A percentile compares a stretch with the other conserved stretches of the same genome.
Conservation (phyloP, 2,329 filamentous ascomycete species). For the Colletotrichum tabaci region DNA sequence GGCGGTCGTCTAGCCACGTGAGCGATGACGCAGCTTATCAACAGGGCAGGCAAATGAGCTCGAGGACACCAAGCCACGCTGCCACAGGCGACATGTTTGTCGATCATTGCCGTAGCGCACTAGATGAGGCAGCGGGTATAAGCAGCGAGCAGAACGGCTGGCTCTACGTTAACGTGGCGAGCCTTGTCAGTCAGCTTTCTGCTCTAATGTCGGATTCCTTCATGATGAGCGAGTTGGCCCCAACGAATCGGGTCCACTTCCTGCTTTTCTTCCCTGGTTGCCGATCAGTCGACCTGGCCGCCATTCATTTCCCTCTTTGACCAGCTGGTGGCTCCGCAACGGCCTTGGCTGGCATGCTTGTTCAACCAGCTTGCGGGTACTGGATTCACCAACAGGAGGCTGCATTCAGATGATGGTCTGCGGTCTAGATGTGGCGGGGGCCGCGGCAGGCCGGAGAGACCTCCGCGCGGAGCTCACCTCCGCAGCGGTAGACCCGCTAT, state of each 20-base stretch:
- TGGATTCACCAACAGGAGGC: neutral
- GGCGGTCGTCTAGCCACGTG: neutral
- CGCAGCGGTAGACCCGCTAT: neutral
- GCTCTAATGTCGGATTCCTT: slow-evolving; percentile 1
- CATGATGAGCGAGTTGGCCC: slow-evolving; percentile 12
- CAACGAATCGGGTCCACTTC: slow-evolving; percentile 17
- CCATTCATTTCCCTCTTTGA: slow-evolving; percentile 6
- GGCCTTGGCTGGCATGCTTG: slow-evolving; percentile 10
- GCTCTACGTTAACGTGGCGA: neutral
- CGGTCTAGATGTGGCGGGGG: neutral
- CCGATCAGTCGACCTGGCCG: neutral
- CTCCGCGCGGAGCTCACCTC: slow-evolving; percentile 20
- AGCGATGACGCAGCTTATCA: slow-evolving; percentile 27
- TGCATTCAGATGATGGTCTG: no score
- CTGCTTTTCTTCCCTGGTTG: neutral
- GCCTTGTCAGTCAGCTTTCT: neutral
- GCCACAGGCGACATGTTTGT: neutral
- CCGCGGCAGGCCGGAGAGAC: neutral
- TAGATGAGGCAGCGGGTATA: neutral
- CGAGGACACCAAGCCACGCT: neutral
- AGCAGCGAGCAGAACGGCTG: neutral
- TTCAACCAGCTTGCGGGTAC: neutral
- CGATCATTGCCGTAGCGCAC: neutral
- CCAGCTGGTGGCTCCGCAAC: neutral
- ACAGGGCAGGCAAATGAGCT: neutral